Conservation (phyloP, 2,329 filamentous ascomycete genomes). For the Penicillium italicum region DNA sequence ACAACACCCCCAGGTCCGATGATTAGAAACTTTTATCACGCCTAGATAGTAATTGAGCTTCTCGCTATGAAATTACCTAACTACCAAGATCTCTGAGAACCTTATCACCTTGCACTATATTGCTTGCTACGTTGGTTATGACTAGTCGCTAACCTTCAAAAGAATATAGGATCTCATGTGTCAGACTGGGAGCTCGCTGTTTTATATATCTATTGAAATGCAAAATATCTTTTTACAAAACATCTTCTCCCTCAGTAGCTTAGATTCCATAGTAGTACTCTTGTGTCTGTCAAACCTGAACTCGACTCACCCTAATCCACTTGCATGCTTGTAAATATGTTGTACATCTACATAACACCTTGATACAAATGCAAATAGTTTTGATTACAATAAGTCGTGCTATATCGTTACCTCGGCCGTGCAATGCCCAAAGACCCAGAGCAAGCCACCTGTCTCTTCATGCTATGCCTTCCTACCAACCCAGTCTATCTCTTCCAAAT, state of each 20-base stretch:
- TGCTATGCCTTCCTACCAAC: constrained; percentile 6
- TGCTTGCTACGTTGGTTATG: constrained; percentile 15
- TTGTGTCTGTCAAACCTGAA: no score
- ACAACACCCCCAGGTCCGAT: constrained; percentile 47
- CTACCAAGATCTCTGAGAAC: constrained; percentile 69
- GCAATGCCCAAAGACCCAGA: constrained; percentile 6
- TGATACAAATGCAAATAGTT: constrained; percentile 13
- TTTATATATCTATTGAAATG: constrained; percentile 2
- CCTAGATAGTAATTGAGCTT: constrained; percentile 68
- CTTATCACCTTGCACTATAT: constrained; percentile 16
- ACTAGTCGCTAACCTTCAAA: constrained; percentile 22
- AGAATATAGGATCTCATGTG: neutral
- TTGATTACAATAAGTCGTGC: constrained; percentile 29
- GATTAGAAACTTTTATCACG: constrained; percentile 59
- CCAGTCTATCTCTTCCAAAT: constrained; percentile 14
- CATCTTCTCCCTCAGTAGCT: neutral
- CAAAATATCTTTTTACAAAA: neutral
- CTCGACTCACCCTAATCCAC: neutral
- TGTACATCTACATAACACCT: neutral
- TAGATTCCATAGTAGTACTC: neutral
- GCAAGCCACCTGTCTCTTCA: constrained; percentile 6
- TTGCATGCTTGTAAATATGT: no score
- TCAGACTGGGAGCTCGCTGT: neutral
- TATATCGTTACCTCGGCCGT: constrained; percentile 23
- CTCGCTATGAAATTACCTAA: constrained; percentile 55